Conservation (phyloP, 805 yeast genomes). For the Candida ulmi region DNA sequence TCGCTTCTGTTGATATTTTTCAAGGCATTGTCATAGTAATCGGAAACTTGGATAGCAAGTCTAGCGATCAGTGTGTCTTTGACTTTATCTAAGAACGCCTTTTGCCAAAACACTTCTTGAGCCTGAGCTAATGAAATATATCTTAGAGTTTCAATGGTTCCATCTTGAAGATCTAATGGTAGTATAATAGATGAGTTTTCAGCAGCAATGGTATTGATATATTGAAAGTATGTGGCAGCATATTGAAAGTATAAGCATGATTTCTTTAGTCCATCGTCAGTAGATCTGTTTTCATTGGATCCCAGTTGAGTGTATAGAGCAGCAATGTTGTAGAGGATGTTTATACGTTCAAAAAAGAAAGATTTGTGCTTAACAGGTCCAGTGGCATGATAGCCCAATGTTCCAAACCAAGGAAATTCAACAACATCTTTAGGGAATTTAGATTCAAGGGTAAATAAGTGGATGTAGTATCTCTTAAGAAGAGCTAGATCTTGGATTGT, state of each 20-base stretch:
- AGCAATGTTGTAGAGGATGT: constrained; percentile 65
- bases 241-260: constrained; percentile 62
- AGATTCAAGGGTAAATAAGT: constrained; percentile 35
- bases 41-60: constrained; percentile 57
- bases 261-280: constrained; percentile 50
- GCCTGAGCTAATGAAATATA: constrained; percentile 72
- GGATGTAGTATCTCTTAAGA: constrained; percentile 41
- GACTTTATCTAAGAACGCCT: constrained; percentile 45
- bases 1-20: constrained; percentile 40
- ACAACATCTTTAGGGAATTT: constrained; percentile 63
- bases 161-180: constrained; percentile 43
- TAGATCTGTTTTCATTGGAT: constrained; percentile 33
- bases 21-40: constrained; percentile 45
- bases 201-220: constrained; percentile 50
- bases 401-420: constrained; percentile 68
- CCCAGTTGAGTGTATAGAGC: constrained; percentile 58
- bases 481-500: constrained; percentile 31
- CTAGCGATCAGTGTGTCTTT: constrained; percentile 60
- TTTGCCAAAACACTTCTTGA: constrained; percentile 81
- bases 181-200: constrained; percentile 17
- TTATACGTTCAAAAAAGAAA: constrained; percentile 53
- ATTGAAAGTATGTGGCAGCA: constrained; percentile 71
- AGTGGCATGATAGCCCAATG: constrained; percentile 50
- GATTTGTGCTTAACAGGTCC: constrained; percentile 44
- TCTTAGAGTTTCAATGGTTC: constrained; percentile 46